Conservation (phyloP, 768 basidiomycete genomes). For the Dentipellis sp. region DNA sequence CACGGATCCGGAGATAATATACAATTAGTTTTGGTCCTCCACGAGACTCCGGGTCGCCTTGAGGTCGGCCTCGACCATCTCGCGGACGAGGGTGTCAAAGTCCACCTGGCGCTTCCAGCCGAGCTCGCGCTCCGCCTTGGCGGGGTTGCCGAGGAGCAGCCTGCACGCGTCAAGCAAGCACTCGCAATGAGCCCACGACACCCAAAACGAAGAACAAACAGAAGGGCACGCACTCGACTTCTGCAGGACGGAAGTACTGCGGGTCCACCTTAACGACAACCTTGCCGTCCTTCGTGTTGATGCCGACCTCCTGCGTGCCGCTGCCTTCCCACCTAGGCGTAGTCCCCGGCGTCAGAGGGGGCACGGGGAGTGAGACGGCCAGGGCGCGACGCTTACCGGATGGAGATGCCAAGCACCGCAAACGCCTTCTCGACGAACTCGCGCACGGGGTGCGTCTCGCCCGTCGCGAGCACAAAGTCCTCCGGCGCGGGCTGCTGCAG, state of each 20-base stretch:
- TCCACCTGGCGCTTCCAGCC: constrained; percentile 86
- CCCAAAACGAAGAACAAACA: background rate
- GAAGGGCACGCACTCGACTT: constrained; percentile 71
- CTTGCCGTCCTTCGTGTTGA: constrained; percentile 57
- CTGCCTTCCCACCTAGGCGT: constrained; percentile 61
- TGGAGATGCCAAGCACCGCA: constrained; percentile 48
- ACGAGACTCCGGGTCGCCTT: constrained; percentile 63
- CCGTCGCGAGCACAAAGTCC: constrained; percentile 93
- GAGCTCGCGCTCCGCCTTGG: constrained; percentile 81
- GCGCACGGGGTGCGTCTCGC: constrained; percentile 91
- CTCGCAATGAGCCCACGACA: background rate
- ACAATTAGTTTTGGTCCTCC: constrained; percentile 69
- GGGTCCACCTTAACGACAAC: constrained; percentile 80
- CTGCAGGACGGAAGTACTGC: constrained; percentile 88
- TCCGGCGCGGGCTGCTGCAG: constrained; percentile 77
- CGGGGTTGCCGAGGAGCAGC: constrained; percentile 77
- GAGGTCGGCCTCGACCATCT: constrained; percentile 87
- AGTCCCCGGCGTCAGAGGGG: constrained; percentile 3
- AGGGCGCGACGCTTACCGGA: constrained; percentile 38
- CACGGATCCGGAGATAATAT: too few relatives aligned
- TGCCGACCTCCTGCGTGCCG: constrained; percentile 71
- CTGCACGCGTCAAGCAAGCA: constrained; percentile 25
- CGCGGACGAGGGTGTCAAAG: constrained; percentile 78
- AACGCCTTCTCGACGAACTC: constrained; percentile 92
- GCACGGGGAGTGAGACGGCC: background rate